Evolutionary conservation across 1,284 basidiomycete genomes (phyloP).

Genomic region (Sphaerobolus stellatus): DNA sequence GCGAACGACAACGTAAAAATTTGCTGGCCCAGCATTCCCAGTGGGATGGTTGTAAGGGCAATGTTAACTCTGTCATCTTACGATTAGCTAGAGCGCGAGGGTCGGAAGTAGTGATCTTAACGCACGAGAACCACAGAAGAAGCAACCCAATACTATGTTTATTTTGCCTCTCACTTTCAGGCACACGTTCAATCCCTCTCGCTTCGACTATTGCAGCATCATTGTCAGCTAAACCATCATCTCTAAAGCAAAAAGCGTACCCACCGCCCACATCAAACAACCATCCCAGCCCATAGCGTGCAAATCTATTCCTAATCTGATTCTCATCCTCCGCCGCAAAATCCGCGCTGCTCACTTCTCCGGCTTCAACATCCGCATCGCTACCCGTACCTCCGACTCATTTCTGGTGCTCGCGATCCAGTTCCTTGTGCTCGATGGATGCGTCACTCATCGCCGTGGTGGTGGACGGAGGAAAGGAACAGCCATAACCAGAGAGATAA

Average conservation of each 20-base stretch:
- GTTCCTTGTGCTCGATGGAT: no score
- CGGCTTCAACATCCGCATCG: no score
- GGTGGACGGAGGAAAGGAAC: no score
- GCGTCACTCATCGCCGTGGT: no score
- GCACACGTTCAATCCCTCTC: slow-evolving; percentile 51
- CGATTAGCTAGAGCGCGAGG: not conserved
- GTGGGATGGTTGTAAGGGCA: slow-evolving; percentile 55
- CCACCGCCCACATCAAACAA: slow-evolving; percentile 7
- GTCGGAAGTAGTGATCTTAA: not conserved
- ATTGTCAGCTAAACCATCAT: no score
- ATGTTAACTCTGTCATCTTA: slow-evolving; percentile 16
- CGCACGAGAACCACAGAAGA: slow-evolving; percentile 46
- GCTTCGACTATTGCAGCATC: slow-evolving; percentile 44
- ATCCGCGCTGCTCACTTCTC: no score
- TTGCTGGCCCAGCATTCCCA: slow-evolving; percentile 56
- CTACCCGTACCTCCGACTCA: no score
- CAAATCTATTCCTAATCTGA: slow-evolving; percentile 5
- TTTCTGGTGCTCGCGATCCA: no score
- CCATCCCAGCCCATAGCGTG: slow-evolving; percentile 1
- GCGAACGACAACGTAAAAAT: slow-evolving; percentile 52
- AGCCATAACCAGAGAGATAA: no score
- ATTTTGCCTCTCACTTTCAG: slow-evolving; percentile 45
- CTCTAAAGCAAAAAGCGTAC: no score
- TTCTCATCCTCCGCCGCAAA: slow-evolving; percentile 7
- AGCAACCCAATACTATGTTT: slow-evolving; percentile 42